Evolutionary conservation across 257 asterid genomes (phyloP).

Genomic region (Knoxia roxburghii): DNA sequence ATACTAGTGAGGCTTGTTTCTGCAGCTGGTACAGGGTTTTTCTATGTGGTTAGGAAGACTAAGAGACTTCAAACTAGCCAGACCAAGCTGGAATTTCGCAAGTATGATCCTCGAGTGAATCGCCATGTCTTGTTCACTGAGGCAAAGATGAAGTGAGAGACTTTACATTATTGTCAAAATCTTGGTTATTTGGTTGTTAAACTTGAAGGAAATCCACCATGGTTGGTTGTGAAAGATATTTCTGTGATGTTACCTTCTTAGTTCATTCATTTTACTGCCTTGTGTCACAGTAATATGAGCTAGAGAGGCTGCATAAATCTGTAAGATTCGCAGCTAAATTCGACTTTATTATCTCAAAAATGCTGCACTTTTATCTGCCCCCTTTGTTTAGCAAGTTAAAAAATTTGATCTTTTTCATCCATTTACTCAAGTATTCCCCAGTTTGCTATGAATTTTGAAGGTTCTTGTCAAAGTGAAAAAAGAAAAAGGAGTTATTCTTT

Average conservation of each 20-base stretch:
- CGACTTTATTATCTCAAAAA: neutral
- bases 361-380: neutral
- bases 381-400: neutral
- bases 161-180: neutral
- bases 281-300: neutral
- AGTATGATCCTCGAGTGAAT: slow-evolving; percentile 71
- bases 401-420: neutral
- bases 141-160: slow-evolving; percentile 60
- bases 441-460: neutral
- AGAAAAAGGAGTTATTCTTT: neutral
- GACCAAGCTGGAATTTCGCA: slow-evolving; percentile 56
- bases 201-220: neutral
- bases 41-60: slow-evolving; percentile 60
- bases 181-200: neutral
- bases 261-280: neutral
- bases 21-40: slow-evolving; percentile 73
- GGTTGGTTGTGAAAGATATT: neutral
- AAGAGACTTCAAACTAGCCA: slow-evolving; percentile 43
- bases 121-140: slow-evolving; percentile 65
- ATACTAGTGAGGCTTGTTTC: slow-evolving; percentile 59
- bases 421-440: neutral
- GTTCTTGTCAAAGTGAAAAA: neutral
- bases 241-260: neutral
- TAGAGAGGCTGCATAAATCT: neutral
- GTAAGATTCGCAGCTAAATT: neutral